Evolutionary conservation across 805 yeast species (phyloP).

Genomic region (Yamadazyma sp.): DNA sequence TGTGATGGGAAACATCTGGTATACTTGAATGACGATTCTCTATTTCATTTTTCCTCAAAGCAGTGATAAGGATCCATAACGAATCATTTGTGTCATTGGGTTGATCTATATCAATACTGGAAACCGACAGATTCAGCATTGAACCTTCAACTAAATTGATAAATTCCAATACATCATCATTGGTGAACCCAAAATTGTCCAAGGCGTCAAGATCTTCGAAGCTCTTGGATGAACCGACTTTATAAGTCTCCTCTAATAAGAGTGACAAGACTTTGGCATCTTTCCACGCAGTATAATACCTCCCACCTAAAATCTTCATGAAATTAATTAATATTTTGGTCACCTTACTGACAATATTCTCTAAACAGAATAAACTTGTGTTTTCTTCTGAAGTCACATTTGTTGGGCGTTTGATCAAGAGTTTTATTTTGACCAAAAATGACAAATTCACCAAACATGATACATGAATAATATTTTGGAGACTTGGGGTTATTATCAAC

Average conservation of each 20-base stretch:
- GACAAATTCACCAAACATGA: slow-evolving; percentile 25
- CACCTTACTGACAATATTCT: slow-evolving; percentile 12
- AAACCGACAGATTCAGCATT: neutral
- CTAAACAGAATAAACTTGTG: slow-evolving; percentile 1
- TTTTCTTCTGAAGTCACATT: slow-evolving; percentile 1
- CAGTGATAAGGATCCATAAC: slow-evolving; percentile 11
- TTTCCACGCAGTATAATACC: slow-evolving; percentile 65
- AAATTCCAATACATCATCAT: slow-evolving; percentile 2
- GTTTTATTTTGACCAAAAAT: slow-evolving; percentile 17
- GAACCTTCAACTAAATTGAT: neutral
- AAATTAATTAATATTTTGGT: slow-evolving; percentile 14
- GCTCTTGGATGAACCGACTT: slow-evolving; percentile 16
- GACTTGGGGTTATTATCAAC: slow-evolving; percentile 28
- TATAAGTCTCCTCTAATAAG: slow-evolving; percentile 33
- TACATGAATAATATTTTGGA: slow-evolving; percentile 37
- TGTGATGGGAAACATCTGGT: neutral
- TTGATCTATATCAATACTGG: neutral
- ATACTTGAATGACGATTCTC: neutral
- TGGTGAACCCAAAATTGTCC: slow-evolving; percentile 6
- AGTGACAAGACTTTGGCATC: slow-evolving; percentile 52
- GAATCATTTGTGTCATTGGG: slow-evolving; percentile 8
- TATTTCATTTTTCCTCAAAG: slow-evolving; percentile 7
- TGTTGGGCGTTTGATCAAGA: slow-evolving; percentile 6
- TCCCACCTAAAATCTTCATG: slow-evolving; percentile 39
- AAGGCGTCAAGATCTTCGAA: slow-evolving; percentile 2